Percentiles rank a stretch among this genome's conserved stretches.
These are phyloP conservation scores for Leccinum rimulosum DNA, from an alignment of 768 basidiomycete species.

Conservation along the genomic window DNA sequence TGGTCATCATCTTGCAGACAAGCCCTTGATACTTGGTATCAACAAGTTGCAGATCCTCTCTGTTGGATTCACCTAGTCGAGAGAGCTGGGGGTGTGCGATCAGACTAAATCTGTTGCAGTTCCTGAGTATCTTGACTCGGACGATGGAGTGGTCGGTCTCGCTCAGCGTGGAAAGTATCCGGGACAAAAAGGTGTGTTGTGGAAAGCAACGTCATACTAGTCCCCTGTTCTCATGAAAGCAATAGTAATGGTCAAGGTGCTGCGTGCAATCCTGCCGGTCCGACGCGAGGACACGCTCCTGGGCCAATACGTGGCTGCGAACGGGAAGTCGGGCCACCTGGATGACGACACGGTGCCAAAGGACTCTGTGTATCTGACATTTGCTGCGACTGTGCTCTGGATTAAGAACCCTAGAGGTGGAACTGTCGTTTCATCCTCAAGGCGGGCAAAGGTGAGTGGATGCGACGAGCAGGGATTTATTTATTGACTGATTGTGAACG, in stretches of 20 bases:
- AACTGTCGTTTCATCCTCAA: constrained; percentile 97
- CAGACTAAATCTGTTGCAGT: constrained; percentile 82
- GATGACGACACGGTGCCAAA: constrained; percentile 95
- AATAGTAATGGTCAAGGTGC: constrained; percentile 82
- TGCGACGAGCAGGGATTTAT: constrained; percentile 3
- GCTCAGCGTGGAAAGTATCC: constrained; percentile 95
- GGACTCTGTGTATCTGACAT: constrained; percentile 91
- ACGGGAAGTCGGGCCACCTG: constrained; percentile 96
- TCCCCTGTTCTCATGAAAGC: constrained; percentile 13
- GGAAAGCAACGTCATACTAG: background rate
- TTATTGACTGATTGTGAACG: constrained; percentile 11
- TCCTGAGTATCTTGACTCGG: constrained; percentile 71
- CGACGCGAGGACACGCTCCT: constrained; percentile 76
- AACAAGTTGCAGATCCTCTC: too few species aligned
- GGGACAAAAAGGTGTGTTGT: constrained; percentile 86
- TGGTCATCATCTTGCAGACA: too few species aligned
- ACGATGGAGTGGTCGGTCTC: constrained; percentile 99
- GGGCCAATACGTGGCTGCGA: constrained; percentile 87
- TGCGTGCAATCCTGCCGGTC: constrained; percentile 87
- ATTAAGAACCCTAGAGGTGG: constrained; percentile 92
- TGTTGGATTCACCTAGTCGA: too few species aligned
- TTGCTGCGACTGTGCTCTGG: constrained; percentile 81
- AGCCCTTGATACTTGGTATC: too few species aligned
- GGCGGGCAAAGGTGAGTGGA: constrained; percentile 85
- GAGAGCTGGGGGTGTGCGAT: background rate